phyloP scores from a whole-genome alignment of 2,329 filamentous ascomycete genomes.

The Sporothrix schenckii region DNA sequence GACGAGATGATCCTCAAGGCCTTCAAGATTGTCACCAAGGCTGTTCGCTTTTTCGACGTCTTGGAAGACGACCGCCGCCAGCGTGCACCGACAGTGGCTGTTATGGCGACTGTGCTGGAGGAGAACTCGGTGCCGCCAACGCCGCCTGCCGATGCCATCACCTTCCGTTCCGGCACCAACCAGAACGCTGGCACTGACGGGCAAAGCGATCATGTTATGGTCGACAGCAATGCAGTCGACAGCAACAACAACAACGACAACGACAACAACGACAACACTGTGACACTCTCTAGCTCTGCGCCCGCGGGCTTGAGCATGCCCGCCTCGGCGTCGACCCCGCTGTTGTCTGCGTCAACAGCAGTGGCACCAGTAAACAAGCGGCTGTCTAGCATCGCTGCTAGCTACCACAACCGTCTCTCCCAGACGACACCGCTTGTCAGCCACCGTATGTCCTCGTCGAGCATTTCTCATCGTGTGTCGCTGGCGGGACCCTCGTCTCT shows the following conservation, averaged over 20 bases:
- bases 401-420: conserved; percentile 44
- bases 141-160: conserved; percentile 61
- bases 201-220: conserved; percentile 37
- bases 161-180: conserved; percentile 46
- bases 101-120: conserved; percentile 63
- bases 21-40: conserved; percentile 90
- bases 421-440: conserved; percentile 45
- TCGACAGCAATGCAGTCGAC: conserved; percentile 32
- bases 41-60: conserved; percentile 85
- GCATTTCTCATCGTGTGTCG: conserved; percentile 73
- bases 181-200: conserved; percentile 35
- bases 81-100: conserved; percentile 57
- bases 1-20: conserved; percentile 93
- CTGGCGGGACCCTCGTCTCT: conserved; percentile 68
- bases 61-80: conserved; percentile 67
- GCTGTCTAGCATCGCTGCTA: conserved; percentile 43
- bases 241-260: conserved; percentile 49
- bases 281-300: conserved; percentile 38
- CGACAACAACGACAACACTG: conserved; percentile 47
- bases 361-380: conserved; percentile 48
- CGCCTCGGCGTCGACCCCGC: neutral
- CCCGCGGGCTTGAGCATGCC: neutral
- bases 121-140: conserved; percentile 64
- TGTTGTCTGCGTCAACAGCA: conserved; percentile 38
- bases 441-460: conserved; percentile 58